These are phyloP conservation scores for Penicillium waksmanii DNA, from an alignment of 495 filamentous ascomycete genomes.

Conservation along the genomic window DNA sequence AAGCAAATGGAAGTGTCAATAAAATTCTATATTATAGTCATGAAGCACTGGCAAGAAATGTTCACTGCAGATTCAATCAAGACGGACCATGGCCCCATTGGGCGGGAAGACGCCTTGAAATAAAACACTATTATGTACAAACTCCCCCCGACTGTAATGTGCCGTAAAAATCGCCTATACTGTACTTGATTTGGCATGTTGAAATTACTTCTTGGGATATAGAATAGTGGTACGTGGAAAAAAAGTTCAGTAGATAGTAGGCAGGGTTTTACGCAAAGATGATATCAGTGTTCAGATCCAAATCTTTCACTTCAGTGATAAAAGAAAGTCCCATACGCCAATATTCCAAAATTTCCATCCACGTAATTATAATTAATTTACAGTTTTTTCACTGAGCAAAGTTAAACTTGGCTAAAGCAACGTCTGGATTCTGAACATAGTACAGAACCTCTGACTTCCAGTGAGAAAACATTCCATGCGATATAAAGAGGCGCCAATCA, in stretches of 20 bases:
- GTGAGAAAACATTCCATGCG: background rate
- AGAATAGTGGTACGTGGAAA: background rate
- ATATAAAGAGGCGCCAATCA: conserved; percentile 4
- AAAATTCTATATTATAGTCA: too few relatives aligned
- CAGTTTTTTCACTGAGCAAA: background rate
- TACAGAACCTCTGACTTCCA: conserved; percentile 3
- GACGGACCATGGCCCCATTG: too few relatives aligned
- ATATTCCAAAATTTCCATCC: background rate
- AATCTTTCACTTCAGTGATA: background rate
- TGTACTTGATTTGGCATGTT: too few relatives aligned
- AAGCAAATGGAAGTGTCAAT: too few relatives aligned
- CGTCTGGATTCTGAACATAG: background rate
- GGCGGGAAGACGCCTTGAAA: too few relatives aligned
- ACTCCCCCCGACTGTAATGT: too few relatives aligned
- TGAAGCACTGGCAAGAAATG: too few relatives aligned
- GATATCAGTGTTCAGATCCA: background rate
- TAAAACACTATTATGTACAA: too few relatives aligned
- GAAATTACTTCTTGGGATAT: background rate
- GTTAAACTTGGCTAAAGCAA: background rate
- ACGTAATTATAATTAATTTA: background rate
- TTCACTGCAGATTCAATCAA: too few relatives aligned
- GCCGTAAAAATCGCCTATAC: too few relatives aligned
- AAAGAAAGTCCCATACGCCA: background rate
- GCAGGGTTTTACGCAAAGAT: background rate
- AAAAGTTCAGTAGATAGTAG: background rate